Evolutionary conservation across 805 yeast species (phyloP), one percentile per base, ranked within the genome.

Genomic region (Candida dajiaensis): DNA sequence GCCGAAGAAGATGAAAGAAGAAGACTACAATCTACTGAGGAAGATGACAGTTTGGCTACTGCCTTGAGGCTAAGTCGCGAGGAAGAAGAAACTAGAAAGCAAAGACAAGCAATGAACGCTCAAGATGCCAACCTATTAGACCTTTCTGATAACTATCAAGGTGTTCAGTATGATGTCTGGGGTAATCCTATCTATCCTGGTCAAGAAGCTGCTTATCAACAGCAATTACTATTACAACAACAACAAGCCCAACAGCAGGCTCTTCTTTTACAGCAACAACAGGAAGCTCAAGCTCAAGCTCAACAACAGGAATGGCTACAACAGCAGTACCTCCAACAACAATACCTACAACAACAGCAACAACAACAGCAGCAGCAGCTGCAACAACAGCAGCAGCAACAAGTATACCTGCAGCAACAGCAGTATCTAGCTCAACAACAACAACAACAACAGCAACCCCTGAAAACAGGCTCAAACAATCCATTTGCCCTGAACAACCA

Each of bases 1-100:
- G 97, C 95, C 1, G 89, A 85, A 53, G 90, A 86, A 51, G 97
- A 89, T 54, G 85, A 80, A 51, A 73, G 72, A 44, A 72, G 83
- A 51, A 71, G 81, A 55, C 70, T 83, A 46, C 69, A 77, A 46
- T 68, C 63, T 28, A 50, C 52, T 18, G 52, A 49, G 3, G 63
- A 54, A 7, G 75, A 70, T 39, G 75, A 71, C 36, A 89, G 83
- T 23, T 70, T 86, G 42, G 76, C 77, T 48, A 77, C 80, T 40
- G 95, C 95, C 1, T 70, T 85, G 49, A 77, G 79, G 64, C 72
- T 87, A 54, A 78, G 87, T 39, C 67, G 81, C 57, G 95, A 86
- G 67, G 92, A 87, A 61, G 92, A 85, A 58, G 84, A 82, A 65
- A 70, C 74, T 70, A 72, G 85, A 72, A 70, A 74, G 59, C 67